Conservation (phyloP, 176 grass and related monocot species). For the Areca catechu region DNA sequence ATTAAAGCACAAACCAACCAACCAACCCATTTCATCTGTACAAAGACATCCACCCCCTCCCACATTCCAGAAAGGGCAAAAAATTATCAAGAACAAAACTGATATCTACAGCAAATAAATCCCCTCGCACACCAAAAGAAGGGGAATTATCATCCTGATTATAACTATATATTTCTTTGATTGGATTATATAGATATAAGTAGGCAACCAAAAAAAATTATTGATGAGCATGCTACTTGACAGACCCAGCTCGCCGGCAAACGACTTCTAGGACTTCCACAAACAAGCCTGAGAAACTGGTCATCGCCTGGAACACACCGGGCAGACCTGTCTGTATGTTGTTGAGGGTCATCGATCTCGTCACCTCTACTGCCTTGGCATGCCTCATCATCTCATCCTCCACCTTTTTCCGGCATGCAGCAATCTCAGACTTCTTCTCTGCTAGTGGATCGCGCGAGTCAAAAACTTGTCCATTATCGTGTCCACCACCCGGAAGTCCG, state of each 20-base stretch:
- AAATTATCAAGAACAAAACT: slow-evolving; percentile 46
- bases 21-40: slow-evolving; percentile 29
- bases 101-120: slow-evolving; percentile 12
- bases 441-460: slow-evolving; percentile 80
- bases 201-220: slow-evolving; percentile 14
- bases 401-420: slow-evolving; percentile 58
- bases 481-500: slow-evolving; percentile 55
- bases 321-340: slow-evolving; percentile 97
- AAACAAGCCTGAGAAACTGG: slow-evolving; percentile 73
- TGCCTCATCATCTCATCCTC: slow-evolving; percentile 89
- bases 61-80: slow-evolving; percentile 24
- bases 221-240: slow-evolving; percentile 35
- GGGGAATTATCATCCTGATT: slow-evolving; percentile 21
- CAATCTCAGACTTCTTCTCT: slow-evolving; percentile 85
- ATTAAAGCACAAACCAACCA: slow-evolving; percentile 26
- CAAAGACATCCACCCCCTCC: slow-evolving; percentile 20
- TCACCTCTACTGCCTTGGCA: slow-evolving; percentile 72
- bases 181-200: slow-evolving; percentile 34
- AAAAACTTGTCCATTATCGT: slow-evolving; percentile 43
- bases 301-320: slow-evolving; percentile 89
- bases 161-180: slow-evolving; percentile 44
- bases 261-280: slow-evolving; percentile 63
- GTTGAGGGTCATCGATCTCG: slow-evolving; percentile 84
- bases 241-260: slow-evolving; percentile 55
- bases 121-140: slow-evolving; percentile 25